These are phyloP conservation scores for Colletotrichum neosansevieriae DNA, from an alignment of 2,329 filamentous ascomycete species.

Conservation along the genomic window DNA sequence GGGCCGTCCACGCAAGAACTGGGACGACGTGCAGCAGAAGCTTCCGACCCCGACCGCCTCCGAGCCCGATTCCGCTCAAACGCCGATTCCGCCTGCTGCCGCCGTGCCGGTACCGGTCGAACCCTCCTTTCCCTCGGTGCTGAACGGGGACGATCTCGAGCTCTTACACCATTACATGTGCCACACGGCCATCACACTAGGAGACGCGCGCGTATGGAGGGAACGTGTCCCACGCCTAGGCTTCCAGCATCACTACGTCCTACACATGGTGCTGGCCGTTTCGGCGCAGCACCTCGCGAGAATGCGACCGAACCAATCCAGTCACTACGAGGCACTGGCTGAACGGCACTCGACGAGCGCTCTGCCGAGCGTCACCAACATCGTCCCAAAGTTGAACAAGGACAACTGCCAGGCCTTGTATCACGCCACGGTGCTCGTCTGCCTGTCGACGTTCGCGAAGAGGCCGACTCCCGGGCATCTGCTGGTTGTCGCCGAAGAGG, in stretches of 20 bases:
- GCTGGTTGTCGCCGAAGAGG: slow-evolving; percentile 38
- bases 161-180: slow-evolving; percentile 45
- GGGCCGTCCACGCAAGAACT: slow-evolving; percentile 40
- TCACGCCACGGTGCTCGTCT: slow-evolving; percentile 43
- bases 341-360: slow-evolving; percentile 42
- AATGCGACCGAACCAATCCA: slow-evolving; percentile 13
- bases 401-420: slow-evolving; percentile 44
- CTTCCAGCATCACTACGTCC: slow-evolving; percentile 43
- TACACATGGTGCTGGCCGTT: slow-evolving; percentile 44
- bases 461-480: slow-evolving; percentile 40
- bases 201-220: slow-evolving; percentile 41
- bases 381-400: slow-evolving; percentile 40
- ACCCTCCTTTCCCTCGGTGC: background rate
- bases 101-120: background rate
- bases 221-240: slow-evolving; percentile 43
- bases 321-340: slow-evolving; percentile 37
- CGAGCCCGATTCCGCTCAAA: slow-evolving; percentile 10
- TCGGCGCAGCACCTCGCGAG: slow-evolving; percentile 43
- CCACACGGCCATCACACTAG: slow-evolving; percentile 40
- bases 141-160: slow-evolving; percentile 44
- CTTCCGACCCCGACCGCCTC: slow-evolving; percentile 11
- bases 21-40: slow-evolving; percentile 27
- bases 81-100: background rate
- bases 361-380: slow-evolving; percentile 39
- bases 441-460: slow-evolving; percentile 41